These are phyloP conservation scores for Halenospora varia DNA, from an alignment of 495 filamentous ascomycete genomes.

Conservation along the genomic window DNA sequence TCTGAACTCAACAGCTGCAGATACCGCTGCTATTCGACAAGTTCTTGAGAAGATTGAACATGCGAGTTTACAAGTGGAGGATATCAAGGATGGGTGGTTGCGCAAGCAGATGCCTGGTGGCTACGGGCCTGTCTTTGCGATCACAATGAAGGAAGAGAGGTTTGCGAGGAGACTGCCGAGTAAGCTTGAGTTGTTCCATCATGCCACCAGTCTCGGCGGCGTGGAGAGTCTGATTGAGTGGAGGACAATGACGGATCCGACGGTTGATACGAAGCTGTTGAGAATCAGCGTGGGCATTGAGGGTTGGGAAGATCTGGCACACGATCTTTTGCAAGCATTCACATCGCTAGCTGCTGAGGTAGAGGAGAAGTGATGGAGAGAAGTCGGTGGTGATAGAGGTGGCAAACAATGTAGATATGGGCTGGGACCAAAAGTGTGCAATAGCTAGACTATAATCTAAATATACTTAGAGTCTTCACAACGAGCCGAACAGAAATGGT, in stretches of 20 bases:
- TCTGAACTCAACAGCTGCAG: conserved; percentile 26
- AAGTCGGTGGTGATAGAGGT: too few relatives aligned
- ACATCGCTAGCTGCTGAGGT: conserved; percentile 43
- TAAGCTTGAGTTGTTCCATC: conserved; percentile 78
- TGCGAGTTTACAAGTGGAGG: conserved; percentile 65
- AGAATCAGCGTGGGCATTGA: conserved; percentile 86
- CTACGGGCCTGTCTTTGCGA: conserved; percentile 82
- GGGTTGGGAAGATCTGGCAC: conserved; percentile 76
- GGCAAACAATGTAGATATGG: too few relatives aligned
- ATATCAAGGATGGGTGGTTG: conserved; percentile 64
- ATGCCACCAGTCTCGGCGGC: conserved; percentile 90
- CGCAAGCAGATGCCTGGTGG: conserved; percentile 87
- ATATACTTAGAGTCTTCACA: too few relatives aligned
- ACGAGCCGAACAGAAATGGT: too few relatives aligned
- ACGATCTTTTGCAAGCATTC: conserved; percentile 71
- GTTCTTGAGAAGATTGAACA: conserved; percentile 63
- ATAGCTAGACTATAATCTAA: too few relatives aligned
- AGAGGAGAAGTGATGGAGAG: too few relatives aligned
- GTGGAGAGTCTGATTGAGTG: conserved; percentile 94
- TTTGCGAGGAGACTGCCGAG: conserved; percentile 68
- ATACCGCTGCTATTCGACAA: conserved; percentile 38
- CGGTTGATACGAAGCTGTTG: conserved; percentile 68
- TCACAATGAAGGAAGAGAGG: conserved; percentile 55
- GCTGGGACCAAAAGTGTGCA: too few relatives aligned
- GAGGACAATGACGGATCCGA: conserved; percentile 76